These are phyloP conservation scores for Cryptococcus deneoformans DNA, from an alignment of 1,284 basidiomycete genomes.

Conservation along the genomic window DNA sequence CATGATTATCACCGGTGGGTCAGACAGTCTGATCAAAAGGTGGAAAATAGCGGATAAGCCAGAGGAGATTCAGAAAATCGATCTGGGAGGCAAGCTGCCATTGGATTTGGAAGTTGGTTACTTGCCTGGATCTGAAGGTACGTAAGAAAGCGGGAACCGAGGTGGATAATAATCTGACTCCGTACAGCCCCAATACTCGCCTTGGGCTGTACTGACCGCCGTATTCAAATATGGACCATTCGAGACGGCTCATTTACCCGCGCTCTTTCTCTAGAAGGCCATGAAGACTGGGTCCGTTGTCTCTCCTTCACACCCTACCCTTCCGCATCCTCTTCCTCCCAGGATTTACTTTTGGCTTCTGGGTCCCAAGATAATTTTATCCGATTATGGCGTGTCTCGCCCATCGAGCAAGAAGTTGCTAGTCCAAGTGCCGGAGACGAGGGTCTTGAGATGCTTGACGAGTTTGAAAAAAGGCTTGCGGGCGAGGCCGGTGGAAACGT, in stretches of 20 bases:
- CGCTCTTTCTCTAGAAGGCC: constrained; percentile 65
- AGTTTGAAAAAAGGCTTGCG: constrained; percentile 76
- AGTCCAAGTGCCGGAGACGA: neutral
- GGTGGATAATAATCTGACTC: neutral
- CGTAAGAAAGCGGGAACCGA: constrained; percentile 8
- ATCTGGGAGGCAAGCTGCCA: constrained; percentile 68
- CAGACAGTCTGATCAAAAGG: constrained; percentile 70
- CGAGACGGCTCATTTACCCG: constrained; percentile 55
- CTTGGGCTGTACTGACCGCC: constrained; percentile 69
- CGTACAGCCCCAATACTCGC: constrained; percentile 66
- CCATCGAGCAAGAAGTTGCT: constrained; percentile 52
- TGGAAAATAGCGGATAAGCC: constrained; percentile 54
- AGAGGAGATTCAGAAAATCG: constrained; percentile 57
- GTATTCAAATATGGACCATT: constrained; percentile 70
- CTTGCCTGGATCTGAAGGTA: constrained; percentile 68
- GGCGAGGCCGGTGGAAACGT: constrained; percentile 66
- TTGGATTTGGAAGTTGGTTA: constrained; percentile 63
- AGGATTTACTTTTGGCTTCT: constrained; percentile 66
- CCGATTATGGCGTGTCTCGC: constrained; percentile 71
- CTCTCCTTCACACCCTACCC: constrained; percentile 62
- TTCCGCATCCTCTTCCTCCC: constrained; percentile 19
- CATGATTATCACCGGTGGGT: constrained; percentile 68
- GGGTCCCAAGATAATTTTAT: constrained; percentile 94
- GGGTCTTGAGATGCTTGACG: constrained; percentile 70
- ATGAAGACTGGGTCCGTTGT: constrained; percentile 89